These are phyloP conservation scores for Dothistroma septosporum DNA, from an alignment of 2,329 filamentous ascomycete genomes.

Conservation along the genomic window DNA sequence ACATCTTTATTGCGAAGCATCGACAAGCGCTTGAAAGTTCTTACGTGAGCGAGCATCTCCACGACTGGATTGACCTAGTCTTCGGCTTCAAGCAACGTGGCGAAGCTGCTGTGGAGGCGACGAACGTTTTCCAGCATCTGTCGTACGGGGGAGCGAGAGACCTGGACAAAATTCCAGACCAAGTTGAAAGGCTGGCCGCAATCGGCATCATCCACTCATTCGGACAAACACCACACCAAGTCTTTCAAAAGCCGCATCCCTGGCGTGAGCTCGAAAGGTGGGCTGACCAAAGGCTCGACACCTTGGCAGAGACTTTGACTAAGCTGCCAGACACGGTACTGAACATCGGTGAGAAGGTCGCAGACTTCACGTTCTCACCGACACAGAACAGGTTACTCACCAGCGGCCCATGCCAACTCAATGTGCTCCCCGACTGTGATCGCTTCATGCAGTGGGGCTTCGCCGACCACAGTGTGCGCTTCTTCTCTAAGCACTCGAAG, in stretches of 20 bases:
- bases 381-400: constrained; percentile 81
- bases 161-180: constrained; percentile 83
- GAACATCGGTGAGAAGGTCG: constrained; percentile 71
- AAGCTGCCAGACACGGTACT: constrained; percentile 75
- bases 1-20: constrained; percentile 92
- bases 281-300: constrained; percentile 66
- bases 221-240: constrained; percentile 92
- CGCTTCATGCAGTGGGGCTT: constrained; percentile 96
- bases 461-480: constrained; percentile 85
- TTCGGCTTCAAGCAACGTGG: constrained; percentile 94
- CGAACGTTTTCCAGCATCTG: constrained; percentile 93
- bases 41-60: constrained; percentile 82
- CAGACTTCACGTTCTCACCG: constrained; percentile 70
- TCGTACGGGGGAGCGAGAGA: constrained; percentile 94
- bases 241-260: constrained; percentile 79
- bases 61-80: constrained; percentile 92
- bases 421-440: constrained; percentile 81
- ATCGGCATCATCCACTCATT: constrained; percentile 99
- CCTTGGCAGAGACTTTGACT: constrained; percentile 68
- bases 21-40: constrained; percentile 93
- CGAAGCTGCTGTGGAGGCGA: constrained; percentile 81
- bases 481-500: constrained; percentile 78
- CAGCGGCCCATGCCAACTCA: constrained; percentile 76
- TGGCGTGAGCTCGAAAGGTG: constrained; percentile 58
- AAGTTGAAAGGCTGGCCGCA: constrained; percentile 78